Conservation (phyloP, 1,284 basidiomycete genomes). For the Fistulina hepatica region DNA sequence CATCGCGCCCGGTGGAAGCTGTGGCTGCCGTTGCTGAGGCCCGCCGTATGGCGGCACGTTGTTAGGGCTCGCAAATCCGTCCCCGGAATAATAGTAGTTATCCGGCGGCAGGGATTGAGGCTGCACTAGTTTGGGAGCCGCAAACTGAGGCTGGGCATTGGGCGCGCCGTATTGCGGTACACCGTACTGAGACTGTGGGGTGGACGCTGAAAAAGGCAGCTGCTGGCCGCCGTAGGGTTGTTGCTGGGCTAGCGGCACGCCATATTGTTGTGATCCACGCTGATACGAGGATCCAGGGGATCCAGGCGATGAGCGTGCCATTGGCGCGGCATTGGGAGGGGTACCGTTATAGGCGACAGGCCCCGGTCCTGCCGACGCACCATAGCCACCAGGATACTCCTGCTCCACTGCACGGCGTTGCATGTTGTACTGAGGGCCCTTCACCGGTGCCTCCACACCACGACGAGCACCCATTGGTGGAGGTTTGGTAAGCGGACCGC, state of each 20-base stretch:
- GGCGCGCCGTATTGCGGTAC: constrained; percentile 4
- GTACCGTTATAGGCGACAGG: constrained; percentile 14
- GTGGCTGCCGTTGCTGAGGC: constrained; percentile 25
- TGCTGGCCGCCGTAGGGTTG: constrained; percentile 1
- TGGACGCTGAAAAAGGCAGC: constrained; percentile 1
- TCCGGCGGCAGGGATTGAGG: constrained; percentile 11
- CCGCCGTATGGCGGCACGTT: too few relatives aligned
- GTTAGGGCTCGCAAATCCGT: constrained; percentile 19
- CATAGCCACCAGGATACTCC: constrained; percentile 51
- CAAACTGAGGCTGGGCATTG: constrained; percentile 7
- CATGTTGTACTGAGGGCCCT: constrained; percentile 85
- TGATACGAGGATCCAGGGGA: background rate
- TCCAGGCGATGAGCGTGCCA: constrained; percentile 1
- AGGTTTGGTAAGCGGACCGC: constrained; percentile 45
- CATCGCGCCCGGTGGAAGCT: constrained; percentile 54
- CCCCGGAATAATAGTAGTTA: constrained; percentile 26
- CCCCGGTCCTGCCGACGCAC: constrained; percentile 18
- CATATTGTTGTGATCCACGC: constrained; percentile 12
- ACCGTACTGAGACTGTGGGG: background rate
- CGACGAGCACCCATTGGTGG: constrained; percentile 40
- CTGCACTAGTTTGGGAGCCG: constrained; percentile 14
- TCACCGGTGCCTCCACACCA: constrained; percentile 80
- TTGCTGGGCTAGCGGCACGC: constrained; percentile 3
- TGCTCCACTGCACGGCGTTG: constrained; percentile 88
- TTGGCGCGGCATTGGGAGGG: constrained; percentile 10